These are phyloP conservation scores for Pterocarpus santalinus DNA, from an alignment of 306 rosid genomes.

Conservation along the genomic window DNA sequence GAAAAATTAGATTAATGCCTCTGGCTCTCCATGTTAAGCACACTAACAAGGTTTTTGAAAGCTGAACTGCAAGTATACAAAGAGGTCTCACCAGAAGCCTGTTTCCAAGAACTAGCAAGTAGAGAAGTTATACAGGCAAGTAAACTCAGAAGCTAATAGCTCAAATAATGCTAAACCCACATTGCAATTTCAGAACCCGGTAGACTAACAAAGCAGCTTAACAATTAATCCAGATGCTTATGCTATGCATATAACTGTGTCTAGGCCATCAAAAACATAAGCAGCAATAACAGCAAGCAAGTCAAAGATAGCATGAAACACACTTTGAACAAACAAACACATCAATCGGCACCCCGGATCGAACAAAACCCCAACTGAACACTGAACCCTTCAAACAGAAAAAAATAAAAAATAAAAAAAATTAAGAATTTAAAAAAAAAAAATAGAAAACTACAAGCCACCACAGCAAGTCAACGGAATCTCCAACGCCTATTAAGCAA, in stretches of 20 bases:
- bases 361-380: constrained; percentile 35
- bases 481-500: constrained; percentile 28
- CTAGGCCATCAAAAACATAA: constrained; percentile 11
- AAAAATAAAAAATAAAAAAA: neutral
- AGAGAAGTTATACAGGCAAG: constrained; percentile 6
- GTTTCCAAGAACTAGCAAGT: constrained; percentile 6
- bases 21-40: neutral
- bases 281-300: neutral
- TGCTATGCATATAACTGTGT: neutral
- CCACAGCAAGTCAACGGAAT: constrained; percentile 23
- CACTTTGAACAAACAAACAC: constrained; percentile 29
- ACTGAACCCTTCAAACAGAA: neutral
- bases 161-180: constrained; percentile 9
- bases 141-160: neutral
- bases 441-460: neutral
- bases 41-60: constrained; percentile 6
- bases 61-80: constrained; percentile 4
- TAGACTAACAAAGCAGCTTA: constrained; percentile 36
- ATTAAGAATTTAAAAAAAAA: neutral
- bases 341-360: constrained; percentile 22
- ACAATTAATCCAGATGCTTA: constrained; percentile 18
- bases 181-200: constrained; percentile 10
- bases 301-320: constrained; percentile 27
- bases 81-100: constrained; percentile 28
- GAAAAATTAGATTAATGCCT: neutral